phyloP scores from a whole-genome alignment of 2,329 filamentous ascomycete genomes.

The Ophiocordyceps unilateralis region DNA sequence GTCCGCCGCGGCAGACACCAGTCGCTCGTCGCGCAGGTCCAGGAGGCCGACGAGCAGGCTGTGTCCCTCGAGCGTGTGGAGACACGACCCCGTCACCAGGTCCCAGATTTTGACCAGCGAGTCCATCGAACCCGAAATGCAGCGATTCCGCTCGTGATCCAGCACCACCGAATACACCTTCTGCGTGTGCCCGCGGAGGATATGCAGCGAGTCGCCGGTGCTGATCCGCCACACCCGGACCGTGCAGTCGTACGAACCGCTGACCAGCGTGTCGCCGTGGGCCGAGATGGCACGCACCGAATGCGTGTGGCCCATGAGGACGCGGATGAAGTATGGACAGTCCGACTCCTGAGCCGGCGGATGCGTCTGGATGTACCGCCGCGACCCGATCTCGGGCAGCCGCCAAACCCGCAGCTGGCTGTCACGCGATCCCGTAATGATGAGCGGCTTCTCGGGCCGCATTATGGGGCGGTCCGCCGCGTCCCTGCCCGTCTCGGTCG shows the following conservation, averaged over 20 bases:
- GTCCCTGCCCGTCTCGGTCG: conserved; percentile 56
- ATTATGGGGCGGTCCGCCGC: conserved; percentile 60
- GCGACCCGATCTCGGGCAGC: conserved; percentile 64
- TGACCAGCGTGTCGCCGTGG: conserved; percentile 88
- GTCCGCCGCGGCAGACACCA: conserved; percentile 90
- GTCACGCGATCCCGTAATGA: conserved; percentile 93
- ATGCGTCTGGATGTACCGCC: conserved; percentile 61
- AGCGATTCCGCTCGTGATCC: conserved; percentile 79
- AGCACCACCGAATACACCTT: conserved; percentile 97
- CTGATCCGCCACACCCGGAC: conserved; percentile 97
- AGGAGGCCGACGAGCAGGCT: conserved; percentile 80
- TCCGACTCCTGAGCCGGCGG: conserved; percentile 58
- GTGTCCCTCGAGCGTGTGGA: conserved; percentile 87
- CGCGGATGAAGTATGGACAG: conserved; percentile 88
- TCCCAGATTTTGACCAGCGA: conserved; percentile 97
- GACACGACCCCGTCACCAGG: conserved; percentile 63
- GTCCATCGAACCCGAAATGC: conserved; percentile 97
- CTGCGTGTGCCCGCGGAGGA: conserved; percentile 69
- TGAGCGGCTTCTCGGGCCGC: conserved; percentile 86
- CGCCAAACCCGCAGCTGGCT: conserved; percentile 91
- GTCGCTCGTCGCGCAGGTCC: conserved; percentile 72
- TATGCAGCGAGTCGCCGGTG: conserved; percentile 73
- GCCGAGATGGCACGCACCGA: conserved; percentile 94
- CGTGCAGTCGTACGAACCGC: conserved; percentile 88
- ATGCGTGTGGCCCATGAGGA: conserved; percentile 71